Base-by-base conservation (phyloP, 257 asterid genomes). In the Lantana camara region DNA sequence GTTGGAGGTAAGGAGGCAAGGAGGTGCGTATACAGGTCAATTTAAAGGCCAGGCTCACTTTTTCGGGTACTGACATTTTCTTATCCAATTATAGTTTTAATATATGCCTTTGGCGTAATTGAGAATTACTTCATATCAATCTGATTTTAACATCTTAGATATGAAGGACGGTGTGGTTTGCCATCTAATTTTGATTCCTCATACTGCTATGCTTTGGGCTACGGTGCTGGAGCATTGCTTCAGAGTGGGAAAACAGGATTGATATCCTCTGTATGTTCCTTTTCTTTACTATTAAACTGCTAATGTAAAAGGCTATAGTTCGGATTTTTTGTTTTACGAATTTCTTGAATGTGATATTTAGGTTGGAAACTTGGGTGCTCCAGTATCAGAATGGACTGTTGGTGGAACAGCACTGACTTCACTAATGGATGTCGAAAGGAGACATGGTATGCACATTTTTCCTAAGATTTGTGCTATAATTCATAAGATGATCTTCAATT, bases 281-380 rank as follows among this genome's bases (percentile, higher is more conserved):
- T 16, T 50, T 41, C 5, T 38, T 48, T 34, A 32, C 35, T 16
- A 4, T 16, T 56, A 3, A 15, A 23, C 34, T 32, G 34, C 38
- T 22, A 14, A 4, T 11, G 9, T 19, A 5, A n/a, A 21, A 21
- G 41, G 34, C 34, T 37, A 14, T 2, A 58, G 20, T 41, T 20
- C n/a, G n/a, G 8, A 17, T n/a, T 22, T 35, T 27, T 37, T 37
- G 32, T 61, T 34, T 38, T 7, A 48, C 41, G 9, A 45, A 5
- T 44, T 64, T 21, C 21, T 11, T 32, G 27, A 10, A 16, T 47
- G 9, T 14, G 15, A 52, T 66, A 71, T 57, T 40, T 62, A 88
- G 94, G 96, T 85, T 19, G 96, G 79, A 30, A 88, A 85, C 75
- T 81, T 88, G 85, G 81, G 83, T 68, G 96, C 94, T 63, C 91